Percentiles rank a stretch among this genome's conserved stretches.
Evolutionary conservation across 768 basidiomycete species (phyloP).

Genomic region (Boletus tomentosulus): DNA sequence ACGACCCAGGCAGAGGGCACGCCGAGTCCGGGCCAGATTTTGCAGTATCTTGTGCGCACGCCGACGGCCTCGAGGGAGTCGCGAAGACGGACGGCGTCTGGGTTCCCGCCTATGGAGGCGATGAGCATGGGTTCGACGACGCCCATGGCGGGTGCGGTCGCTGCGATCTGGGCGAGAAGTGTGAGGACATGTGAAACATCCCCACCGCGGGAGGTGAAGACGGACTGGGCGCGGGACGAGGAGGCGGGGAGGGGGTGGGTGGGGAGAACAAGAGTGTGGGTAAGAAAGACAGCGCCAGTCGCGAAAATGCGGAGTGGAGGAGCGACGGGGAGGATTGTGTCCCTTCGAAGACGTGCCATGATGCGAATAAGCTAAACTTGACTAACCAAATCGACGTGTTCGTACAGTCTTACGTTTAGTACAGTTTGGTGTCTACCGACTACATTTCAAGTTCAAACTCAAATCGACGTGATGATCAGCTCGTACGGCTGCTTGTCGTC

Average conservation of each 20-base stretch:
- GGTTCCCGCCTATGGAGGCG: constrained; percentile 68
- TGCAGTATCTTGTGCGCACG: constrained; percentile 69
- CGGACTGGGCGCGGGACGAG: constrained; percentile 67
- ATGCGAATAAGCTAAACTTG: neutral
- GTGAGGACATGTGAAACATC: constrained; percentile 68
- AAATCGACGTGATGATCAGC: constrained; percentile 14
- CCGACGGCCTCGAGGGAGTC: constrained; percentile 63
- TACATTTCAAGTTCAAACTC: too few species aligned
- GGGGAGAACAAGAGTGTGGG: constrained; percentile 63
- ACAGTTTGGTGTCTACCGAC: too few species aligned
- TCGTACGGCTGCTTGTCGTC: constrained; percentile 20
- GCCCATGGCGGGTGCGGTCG: constrained; percentile 24
- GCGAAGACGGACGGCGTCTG: constrained; percentile 61
- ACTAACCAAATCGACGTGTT: too few species aligned
- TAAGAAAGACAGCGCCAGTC: constrained; percentile 76
- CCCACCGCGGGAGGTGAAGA: constrained; percentile 64
- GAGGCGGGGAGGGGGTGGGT: constrained; percentile 54
- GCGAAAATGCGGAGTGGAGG: constrained; percentile 62
- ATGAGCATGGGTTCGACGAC: constrained; percentile 55
- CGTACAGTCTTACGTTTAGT: too few species aligned
- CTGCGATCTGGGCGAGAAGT: constrained; percentile 62
- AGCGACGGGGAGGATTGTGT: constrained; percentile 16
- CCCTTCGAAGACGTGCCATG: constrained; percentile 30
- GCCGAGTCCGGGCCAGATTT: constrained; percentile 64
- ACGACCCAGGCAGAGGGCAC: constrained; percentile 83